A percentile compares a stretch with the other conserved stretches of the same genome.
phyloP scores from a whole-genome alignment of 768 basidiomycete species.

The Cyathus striatus region DNA sequence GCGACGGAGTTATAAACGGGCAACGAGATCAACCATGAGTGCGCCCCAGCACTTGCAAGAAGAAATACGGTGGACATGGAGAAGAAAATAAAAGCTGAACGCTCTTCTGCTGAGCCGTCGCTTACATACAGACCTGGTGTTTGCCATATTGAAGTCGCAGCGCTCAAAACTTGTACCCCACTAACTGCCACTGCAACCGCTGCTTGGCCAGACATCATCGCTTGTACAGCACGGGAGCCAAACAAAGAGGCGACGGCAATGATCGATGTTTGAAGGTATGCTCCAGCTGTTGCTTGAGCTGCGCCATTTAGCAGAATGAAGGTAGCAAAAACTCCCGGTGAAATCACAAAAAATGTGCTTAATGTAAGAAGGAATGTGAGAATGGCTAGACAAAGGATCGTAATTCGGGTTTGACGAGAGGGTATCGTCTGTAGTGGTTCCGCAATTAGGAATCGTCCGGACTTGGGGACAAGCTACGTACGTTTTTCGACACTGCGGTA shows the following conservation, averaged over 20 bases:
- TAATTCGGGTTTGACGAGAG: slow-evolving; percentile 48
- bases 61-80: slow-evolving; percentile 64
- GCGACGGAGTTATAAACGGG: slow-evolving; percentile 56
- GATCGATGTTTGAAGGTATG: slow-evolving; percentile 74
- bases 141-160: slow-evolving; percentile 50
- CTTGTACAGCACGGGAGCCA: slow-evolving; percentile 67
- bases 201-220: slow-evolving; percentile 80
- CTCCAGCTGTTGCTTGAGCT: slow-evolving; percentile 54
- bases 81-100: slow-evolving; percentile 74
- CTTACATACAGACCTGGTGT: slow-evolving; percentile 25
- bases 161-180: slow-evolving; percentile 65
- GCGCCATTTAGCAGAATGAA: slow-evolving; percentile 62
- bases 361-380: slow-evolving; percentile 57
- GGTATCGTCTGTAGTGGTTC: slow-evolving; percentile 53
- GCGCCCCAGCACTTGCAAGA: slow-evolving; percentile 43
- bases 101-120: slow-evolving; percentile 51
- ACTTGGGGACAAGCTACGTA: too few relatives aligned
- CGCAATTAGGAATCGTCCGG: too few relatives aligned
- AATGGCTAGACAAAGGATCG: slow-evolving; percentile 44
- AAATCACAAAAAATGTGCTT: slow-evolving; percentile 55
- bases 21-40: slow-evolving; percentile 52
- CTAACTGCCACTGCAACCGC: slow-evolving; percentile 82
- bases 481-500: slow-evolving; percentile 64
- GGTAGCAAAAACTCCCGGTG: slow-evolving; percentile 53
- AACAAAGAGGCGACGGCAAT: slow-evolving; percentile 81